Evolutionary conservation across 345 rosid genomes (phyloP).

Genomic region (Lenwebbia sp.): DNA sequence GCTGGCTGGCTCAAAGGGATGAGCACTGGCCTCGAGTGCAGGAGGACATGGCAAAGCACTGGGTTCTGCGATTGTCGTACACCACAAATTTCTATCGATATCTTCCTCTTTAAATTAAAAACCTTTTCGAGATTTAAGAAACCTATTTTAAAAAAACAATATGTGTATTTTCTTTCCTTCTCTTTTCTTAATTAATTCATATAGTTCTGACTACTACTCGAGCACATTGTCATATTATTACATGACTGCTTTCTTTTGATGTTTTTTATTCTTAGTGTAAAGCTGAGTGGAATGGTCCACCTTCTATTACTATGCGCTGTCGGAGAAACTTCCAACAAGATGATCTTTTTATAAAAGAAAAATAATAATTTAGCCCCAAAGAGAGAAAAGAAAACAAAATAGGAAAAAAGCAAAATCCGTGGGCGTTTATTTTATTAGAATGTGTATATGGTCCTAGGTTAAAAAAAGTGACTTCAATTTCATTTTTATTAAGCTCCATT

Average conservation of each 20-base stretch:
- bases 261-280: neutral
- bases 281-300: slow-evolving; percentile 1
- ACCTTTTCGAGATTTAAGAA: neutral
- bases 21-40: neutral
- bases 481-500: no score
- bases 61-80: neutral
- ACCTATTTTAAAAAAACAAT: neutral
- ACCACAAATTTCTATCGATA: neutral
- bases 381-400: neutral
- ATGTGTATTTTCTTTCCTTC: neutral
- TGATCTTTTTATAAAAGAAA: neutral
- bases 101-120: neutral
- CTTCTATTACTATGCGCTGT: neutral
- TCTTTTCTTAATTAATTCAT: neutral
- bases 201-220: neutral
- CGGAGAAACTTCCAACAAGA: neutral
- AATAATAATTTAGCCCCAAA: neutral
- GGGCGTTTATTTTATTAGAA: neutral
- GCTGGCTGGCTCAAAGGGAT: neutral
- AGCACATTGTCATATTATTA: neutral
- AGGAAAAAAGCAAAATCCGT: no score
- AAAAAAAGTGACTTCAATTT: no score
- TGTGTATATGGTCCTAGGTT: no score
- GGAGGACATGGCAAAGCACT: neutral
- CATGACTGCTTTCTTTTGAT: neutral